These are phyloP conservation scores for Aspergillus conjunctus DNA, from an alignment of 495 filamentous ascomycete genomes.

Conservation along the genomic window DNA sequence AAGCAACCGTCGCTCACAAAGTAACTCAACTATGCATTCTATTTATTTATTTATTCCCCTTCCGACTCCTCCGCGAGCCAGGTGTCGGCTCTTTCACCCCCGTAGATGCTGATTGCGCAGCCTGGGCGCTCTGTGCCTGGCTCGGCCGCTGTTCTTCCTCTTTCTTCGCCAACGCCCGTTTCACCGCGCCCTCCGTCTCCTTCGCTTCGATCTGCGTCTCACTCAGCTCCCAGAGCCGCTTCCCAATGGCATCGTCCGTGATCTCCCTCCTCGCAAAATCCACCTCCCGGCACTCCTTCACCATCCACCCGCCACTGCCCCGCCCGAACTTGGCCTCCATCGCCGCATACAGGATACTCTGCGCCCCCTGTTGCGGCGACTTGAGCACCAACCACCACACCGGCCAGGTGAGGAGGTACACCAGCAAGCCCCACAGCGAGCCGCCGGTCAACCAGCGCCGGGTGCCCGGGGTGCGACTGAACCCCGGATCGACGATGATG, in stretches of 20 bases:
- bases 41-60: conserved; percentile 26
- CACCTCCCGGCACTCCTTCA: conserved; percentile 87
- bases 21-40: background rate
- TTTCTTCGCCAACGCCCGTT: conserved; percentile 69
- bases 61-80: conserved; percentile 51
- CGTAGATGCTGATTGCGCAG: conserved; percentile 9
- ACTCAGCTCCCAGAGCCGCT: conserved; percentile 83
- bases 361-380: conserved; percentile 75
- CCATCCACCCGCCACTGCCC: conserved; percentile 66
- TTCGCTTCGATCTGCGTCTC: conserved; percentile 80
- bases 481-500: conserved; percentile 83
- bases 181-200: conserved; percentile 78
- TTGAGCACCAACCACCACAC: conserved; percentile 89
- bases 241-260: conserved; percentile 74
- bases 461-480: conserved; percentile 80
- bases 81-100: conserved; percentile 38
- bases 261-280: conserved; percentile 71
- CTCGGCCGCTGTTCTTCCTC: conserved; percentile 56
- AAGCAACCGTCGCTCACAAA: too few species aligned
- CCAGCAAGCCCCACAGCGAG: conserved; percentile 73
- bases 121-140: conserved; percentile 34
- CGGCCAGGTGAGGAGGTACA: conserved; percentile 78
- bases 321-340: conserved; percentile 74
- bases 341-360: conserved; percentile 80
- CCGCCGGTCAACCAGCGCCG: conserved; percentile 83